phyloP scores from a whole-genome alignment of 2,329 filamentous ascomycete species.

The Fusarium buharicum region DNA sequence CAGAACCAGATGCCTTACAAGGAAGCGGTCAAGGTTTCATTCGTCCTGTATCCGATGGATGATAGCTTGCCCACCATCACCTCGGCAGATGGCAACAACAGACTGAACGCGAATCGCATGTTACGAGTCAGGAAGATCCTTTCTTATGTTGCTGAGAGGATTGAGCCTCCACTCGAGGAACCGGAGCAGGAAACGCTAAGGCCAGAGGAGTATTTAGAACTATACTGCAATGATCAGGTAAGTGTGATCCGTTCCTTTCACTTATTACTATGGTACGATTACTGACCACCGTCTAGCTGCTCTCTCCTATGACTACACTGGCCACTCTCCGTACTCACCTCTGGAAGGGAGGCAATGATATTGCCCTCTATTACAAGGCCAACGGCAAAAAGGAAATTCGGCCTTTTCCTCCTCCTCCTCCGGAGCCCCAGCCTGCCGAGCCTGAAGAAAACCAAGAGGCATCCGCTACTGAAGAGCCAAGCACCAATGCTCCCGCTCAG shows the following conservation, averaged over 20 bases:
- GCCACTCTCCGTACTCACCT: slow-evolving; percentile 90
- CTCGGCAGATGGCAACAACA: slow-evolving; percentile 81
- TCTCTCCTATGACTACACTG: slow-evolving; percentile 89
- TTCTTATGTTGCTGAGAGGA: slow-evolving; percentile 89
- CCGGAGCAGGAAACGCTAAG: slow-evolving; percentile 70
- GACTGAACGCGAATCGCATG: slow-evolving; percentile 97
- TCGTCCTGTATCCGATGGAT: slow-evolving; percentile 84
- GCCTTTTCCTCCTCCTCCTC: slow-evolving; percentile 45
- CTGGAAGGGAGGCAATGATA: slow-evolving; percentile 95
- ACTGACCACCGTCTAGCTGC: slow-evolving; percentile 56
- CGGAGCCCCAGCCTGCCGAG: slow-evolving; percentile 33
- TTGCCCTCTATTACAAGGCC: slow-evolving; percentile 88
- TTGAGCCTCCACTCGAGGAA: slow-evolving; percentile 76
- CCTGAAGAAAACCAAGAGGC: slow-evolving; percentile 37
- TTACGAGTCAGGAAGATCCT: slow-evolving; percentile 94
- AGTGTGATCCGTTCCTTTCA: slow-evolving; percentile 47
- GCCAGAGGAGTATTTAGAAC: slow-evolving; percentile 92
- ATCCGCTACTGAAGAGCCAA: slow-evolving; percentile 29
- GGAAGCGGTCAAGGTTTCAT: slow-evolving; percentile 96
- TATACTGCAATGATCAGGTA: slow-evolving; percentile 94
- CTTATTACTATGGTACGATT: neutral
- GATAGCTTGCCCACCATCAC: slow-evolving; percentile 75
- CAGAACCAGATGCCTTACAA: slow-evolving; percentile 84
- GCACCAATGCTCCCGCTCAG: slow-evolving; percentile 19
- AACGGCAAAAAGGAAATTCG: slow-evolving; percentile 81